These are phyloP conservation scores for Melaleuca alternifolia DNA, from an alignment of 345 rosid species.

Conservation along the genomic window DNA sequence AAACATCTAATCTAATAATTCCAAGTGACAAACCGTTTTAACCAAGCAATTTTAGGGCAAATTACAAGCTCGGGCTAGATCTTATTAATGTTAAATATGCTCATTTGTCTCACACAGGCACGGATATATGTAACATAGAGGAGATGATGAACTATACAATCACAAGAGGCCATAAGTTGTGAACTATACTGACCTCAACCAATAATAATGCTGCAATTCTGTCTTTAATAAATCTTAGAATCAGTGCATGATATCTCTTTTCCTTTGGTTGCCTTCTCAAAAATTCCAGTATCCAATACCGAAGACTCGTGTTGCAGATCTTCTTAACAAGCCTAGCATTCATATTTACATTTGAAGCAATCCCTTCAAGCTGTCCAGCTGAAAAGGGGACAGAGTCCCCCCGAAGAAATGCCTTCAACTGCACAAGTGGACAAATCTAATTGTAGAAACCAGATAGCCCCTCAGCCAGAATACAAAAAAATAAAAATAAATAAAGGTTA, in stretches of 20 bases:
- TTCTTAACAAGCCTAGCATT: constrained; percentile 43
- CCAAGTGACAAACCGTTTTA: neutral
- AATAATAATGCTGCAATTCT: constrained; percentile 60
- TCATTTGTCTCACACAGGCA: neutral
- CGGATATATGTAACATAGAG: neutral
- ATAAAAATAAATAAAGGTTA: neutral
- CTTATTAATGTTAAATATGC: neutral
- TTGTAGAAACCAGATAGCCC: neutral
- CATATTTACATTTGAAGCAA: constrained; percentile 62
- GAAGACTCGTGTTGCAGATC: constrained; percentile 57
- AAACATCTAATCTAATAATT: neutral
- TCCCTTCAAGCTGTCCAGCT: constrained; percentile 84
- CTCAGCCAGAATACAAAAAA: neutral
- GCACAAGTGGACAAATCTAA: neutral
- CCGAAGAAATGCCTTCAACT: constrained; percentile 83
- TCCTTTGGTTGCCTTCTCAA: constrained; percentile 71
- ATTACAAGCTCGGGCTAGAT: neutral
- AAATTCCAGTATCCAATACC: constrained; percentile 84
- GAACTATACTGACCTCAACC: constrained; percentile 47
- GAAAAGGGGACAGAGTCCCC: constrained; percentile 78
- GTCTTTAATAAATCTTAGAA: constrained; percentile 80
- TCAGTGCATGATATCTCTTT: constrained; percentile 55
- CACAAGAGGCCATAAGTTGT: neutral
- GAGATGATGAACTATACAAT: neutral
- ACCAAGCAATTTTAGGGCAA: neutral